These are phyloP conservation scores for Saraca asoca DNA, from an alignment of 331 rosid genomes.

Conservation along the genomic window DNA sequence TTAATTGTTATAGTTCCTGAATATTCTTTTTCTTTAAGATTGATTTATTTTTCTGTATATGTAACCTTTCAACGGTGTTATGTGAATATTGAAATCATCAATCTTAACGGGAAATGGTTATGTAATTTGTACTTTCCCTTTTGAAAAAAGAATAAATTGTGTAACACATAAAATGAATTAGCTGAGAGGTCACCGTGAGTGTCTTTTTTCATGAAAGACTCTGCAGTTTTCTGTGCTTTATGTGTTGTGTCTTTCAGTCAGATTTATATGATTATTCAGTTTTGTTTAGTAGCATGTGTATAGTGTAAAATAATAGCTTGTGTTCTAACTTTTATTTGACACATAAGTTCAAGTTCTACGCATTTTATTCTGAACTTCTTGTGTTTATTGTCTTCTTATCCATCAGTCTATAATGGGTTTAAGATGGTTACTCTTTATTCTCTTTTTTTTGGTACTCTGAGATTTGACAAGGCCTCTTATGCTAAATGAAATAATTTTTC, in stretches of 20 bases:
- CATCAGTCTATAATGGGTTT: neutral
- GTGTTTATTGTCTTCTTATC: too few relatives aligned
- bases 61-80: conserved; percentile 18
- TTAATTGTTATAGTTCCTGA: conserved; percentile 18
- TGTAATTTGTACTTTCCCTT: conserved; percentile 5
- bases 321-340: too few relatives aligned
- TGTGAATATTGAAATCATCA: conserved; percentile 15
- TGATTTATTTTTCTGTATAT: conserved; percentile 1
- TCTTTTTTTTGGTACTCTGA: too few relatives aligned
- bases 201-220: conserved; percentile 2
- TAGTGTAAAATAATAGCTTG: too few relatives aligned
- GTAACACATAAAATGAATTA: neutral
- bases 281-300: too few relatives aligned
- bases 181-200: neutral
- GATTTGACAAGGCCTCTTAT: too few relatives aligned
- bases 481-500: too few relatives aligned
- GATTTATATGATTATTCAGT: too few relatives aligned
- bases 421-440: neutral
- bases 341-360: too few relatives aligned
- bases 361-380: too few relatives aligned
- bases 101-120: conserved; percentile 3
- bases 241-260: too few relatives aligned
- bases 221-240: conserved; percentile 2
- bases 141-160: conserved; percentile 9
- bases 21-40: neutral